These are phyloP conservation scores for Crucibulum laeve DNA, from an alignment of 768 basidiomycete species.

Conservation along the genomic window DNA sequence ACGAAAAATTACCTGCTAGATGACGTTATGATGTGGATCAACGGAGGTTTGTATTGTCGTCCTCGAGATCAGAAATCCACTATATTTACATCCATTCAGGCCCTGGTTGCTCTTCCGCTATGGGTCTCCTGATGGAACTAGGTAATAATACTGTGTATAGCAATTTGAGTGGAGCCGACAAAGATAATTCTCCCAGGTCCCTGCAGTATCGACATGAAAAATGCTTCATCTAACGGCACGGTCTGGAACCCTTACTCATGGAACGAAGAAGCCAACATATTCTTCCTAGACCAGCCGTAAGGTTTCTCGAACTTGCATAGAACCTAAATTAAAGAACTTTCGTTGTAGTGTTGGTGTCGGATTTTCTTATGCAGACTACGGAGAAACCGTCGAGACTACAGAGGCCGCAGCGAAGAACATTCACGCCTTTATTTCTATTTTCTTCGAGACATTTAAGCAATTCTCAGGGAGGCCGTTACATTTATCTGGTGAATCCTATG, in stretches of 20 bases:
- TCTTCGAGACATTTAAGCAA: conserved; percentile 75
- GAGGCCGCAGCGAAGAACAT: conserved; percentile 79
- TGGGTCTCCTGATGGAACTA: conserved; percentile 69
- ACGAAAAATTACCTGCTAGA: too few species aligned
- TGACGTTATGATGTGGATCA: conserved; percentile 71
- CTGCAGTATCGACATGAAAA: conserved; percentile 51
- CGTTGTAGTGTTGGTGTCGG: conserved; percentile 57
- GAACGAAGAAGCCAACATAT: conserved; percentile 64
- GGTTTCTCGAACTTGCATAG: conserved; percentile 4
- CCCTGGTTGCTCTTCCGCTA: conserved; percentile 47
- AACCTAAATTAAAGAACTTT: not conserved
- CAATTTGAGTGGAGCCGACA: not conserved
- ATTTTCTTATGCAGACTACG: conserved; percentile 68
- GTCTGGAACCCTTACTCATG: conserved; percentile 61
- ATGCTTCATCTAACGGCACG: conserved; percentile 53
- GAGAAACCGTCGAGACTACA: conserved; percentile 66
- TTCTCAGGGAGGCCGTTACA: conserved; percentile 68
- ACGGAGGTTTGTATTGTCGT: conserved; percentile 38
- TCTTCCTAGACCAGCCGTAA: conserved; percentile 68
- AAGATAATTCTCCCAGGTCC: conserved; percentile 21
- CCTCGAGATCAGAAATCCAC: conserved; percentile 1
- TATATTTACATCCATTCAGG: conserved; percentile 28
- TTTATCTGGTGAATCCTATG: conserved; percentile 78
- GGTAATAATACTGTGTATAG: conserved; percentile 38
- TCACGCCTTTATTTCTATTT: conserved; percentile 71